Base-by-base conservation (phyloP, 2,329 filamentous ascomycete species). In the Aspergillus latus region DNA sequence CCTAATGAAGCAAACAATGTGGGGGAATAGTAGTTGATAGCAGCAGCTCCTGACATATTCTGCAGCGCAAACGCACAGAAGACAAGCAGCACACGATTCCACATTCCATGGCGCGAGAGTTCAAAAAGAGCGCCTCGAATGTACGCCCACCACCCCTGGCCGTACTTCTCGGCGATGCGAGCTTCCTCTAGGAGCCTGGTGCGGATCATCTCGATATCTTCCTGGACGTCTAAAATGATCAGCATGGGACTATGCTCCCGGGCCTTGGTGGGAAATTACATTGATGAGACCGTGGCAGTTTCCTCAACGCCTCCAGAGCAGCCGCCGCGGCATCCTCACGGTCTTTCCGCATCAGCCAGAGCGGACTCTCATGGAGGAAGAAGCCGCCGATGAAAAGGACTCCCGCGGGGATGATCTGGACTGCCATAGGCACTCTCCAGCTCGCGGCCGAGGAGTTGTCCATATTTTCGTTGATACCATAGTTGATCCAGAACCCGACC, bases 11-110 rank as follows among this genome's bases (percentile, higher is more conserved):
- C 32, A 45, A 65, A 65, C 2, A 65, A 37, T 1, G 62, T 64
- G 4, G 62, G 62, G 1, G 62, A 56, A 45, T 64, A 62, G 15
- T 62, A 64, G 29, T 62, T 64, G 48, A 64, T 64, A 3, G 60
- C 59, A 28, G 56, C 47, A 34, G 58, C 59, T 10, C 61, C 61
- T n/a, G 61, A 58, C 52, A 59, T 54, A 15, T 59, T 59, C 21
- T 61, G 53, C 36, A 59, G 51, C 5, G 50, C 36, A 40, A 76
- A 75, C 65, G 75, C 72, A 39, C 74, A 59, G 57, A 76, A 74
- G 21, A 75, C 73, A 1, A 76, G 64, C 2, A 69, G 54, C 56
- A 75, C 72, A 26, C 74, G 71, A 43, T 76, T 76, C 9, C 74
- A 66, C 69, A 76, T 75, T 36, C 74, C 74, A 44, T 42, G 52